Conservation (phyloP, 1,139 yeast genomes). For the Pneumocystis sp. region DNA sequence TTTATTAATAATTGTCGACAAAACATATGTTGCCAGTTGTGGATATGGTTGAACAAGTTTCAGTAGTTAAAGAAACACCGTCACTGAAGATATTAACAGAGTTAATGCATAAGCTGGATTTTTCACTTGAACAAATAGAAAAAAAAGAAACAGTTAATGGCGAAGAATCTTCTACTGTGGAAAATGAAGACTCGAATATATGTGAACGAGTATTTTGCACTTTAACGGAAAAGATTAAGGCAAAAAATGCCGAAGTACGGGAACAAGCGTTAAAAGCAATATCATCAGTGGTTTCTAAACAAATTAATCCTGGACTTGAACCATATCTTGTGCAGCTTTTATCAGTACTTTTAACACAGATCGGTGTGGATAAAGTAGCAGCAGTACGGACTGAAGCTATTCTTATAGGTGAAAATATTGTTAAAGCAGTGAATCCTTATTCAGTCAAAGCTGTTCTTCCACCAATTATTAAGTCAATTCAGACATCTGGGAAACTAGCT, state of each 20-base stretch:
- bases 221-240: not conserved
- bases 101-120: not conserved
- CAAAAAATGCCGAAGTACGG: slow-evolving; percentile 44
- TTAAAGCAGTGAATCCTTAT: slow-evolving; percentile 76
- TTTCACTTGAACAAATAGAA: not conserved
- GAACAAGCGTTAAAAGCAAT: slow-evolving; percentile 75
- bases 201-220: not conserved
- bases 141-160: not conserved
- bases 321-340: slow-evolving; percentile 76
- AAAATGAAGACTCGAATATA: not conserved
- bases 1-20: no score
- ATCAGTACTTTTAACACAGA: slow-evolving; percentile 51
- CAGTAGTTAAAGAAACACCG: no score
- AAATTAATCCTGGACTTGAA: slow-evolving; percentile 82
- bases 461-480: slow-evolving; percentile 52
- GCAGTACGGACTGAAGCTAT: slow-evolving; percentile 57
- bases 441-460: slow-evolving; percentile 87
- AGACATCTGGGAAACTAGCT: slow-evolving; percentile 84
- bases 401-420: slow-evolving; percentile 60
- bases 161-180: not conserved
- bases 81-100: not conserved
- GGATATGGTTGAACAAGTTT: not conserved
- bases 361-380: slow-evolving; percentile 74
- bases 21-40: not conserved
- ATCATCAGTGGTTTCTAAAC: slow-evolving; percentile 69